Evolutionary conservation across 306 rosid genomes (phyloP).

Genomic region (Sicyos baderoa): DNA sequence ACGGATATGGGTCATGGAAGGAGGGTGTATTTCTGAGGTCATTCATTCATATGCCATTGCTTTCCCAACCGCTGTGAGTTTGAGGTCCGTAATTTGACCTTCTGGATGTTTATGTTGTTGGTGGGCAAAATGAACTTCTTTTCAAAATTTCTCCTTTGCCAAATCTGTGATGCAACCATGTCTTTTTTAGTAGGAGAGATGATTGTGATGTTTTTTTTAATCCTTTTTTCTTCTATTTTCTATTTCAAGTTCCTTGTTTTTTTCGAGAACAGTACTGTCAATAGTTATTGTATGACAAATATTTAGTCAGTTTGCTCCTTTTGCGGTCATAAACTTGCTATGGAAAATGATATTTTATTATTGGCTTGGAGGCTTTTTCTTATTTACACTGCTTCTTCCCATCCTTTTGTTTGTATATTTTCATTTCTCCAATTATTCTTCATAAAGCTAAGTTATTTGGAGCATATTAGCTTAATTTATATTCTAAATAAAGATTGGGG

Average conservation of each 20-base stretch:
- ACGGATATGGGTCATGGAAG: slow-evolving; percentile 19
- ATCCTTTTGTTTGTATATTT: neutral
- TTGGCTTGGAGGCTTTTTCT: slow-evolving; percentile 26
- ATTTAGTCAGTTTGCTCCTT: slow-evolving; percentile 38
- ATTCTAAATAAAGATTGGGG: too few species aligned
- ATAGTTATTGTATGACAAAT: slow-evolving; percentile 55
- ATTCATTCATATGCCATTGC: slow-evolving; percentile 26
- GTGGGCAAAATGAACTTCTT: slow-evolving; percentile 35
- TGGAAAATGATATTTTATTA: slow-evolving; percentile 32
- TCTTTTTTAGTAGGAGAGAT: slow-evolving; percentile 48
- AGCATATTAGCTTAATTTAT: too few species aligned
- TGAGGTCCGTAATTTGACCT: slow-evolving; percentile 23
- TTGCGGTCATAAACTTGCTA: slow-evolving; percentile 36
- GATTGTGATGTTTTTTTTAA: slow-evolving; percentile 43
- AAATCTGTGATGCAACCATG: slow-evolving; percentile 44
- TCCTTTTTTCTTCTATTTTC: slow-evolving; percentile 14
- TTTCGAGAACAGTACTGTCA: slow-evolving; percentile 51
- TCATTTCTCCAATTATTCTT: neutral
- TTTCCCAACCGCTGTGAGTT: slow-evolving; percentile 17
- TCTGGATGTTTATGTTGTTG: slow-evolving; percentile 25
- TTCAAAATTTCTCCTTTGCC: slow-evolving; percentile 21
- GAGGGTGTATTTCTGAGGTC: slow-evolving; percentile 33
- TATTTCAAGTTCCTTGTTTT: slow-evolving; percentile 25
- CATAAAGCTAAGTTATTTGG: neutral
- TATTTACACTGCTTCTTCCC: neutral